phyloP scores from a whole-genome alignment of 352 stramenopile genomes.

The Globisporangium nagaii region DNA sequence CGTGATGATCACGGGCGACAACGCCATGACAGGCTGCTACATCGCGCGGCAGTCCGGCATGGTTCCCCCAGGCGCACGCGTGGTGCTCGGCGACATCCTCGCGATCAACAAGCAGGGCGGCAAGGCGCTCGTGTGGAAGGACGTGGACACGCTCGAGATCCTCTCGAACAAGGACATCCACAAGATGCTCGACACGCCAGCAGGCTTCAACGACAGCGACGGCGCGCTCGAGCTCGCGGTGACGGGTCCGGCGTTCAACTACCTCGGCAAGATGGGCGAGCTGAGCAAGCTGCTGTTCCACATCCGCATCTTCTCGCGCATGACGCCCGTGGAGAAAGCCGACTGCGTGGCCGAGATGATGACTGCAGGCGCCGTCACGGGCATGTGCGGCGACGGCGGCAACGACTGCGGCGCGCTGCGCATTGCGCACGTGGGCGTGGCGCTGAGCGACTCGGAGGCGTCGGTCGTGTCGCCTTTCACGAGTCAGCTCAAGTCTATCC shows the following conservation, averaged over 20 bases:
- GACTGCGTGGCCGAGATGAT: constrained; percentile 37
- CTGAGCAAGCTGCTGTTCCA: constrained; percentile 31
- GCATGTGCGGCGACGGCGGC: constrained; percentile 55
- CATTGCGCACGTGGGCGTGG: constrained; percentile 71
- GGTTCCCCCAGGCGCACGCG: constrained; percentile 17
- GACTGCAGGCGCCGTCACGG: constrained; percentile 30
- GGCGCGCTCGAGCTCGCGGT: constrained; percentile 32
- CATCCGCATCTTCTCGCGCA: constrained; percentile 47
- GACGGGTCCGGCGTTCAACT: constrained; percentile 29
- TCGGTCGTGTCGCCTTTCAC: constrained; percentile 85
- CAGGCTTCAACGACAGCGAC: background rate
- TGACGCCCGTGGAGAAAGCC: constrained; percentile 37
- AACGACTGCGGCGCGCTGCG: constrained; percentile 83
- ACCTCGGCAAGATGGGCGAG: constrained; percentile 20
- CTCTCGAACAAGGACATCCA: constrained; percentile 27
- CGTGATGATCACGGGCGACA: constrained; percentile 84
- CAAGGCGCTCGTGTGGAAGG: constrained; percentile 32
- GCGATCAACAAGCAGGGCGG: constrained; percentile 16
- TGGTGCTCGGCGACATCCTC: constrained; percentile 38
- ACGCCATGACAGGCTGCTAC: constrained; percentile 46
- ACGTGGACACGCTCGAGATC: constrained; percentile 36
- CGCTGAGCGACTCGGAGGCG: constrained; percentile 68
- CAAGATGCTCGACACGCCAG: constrained; percentile 16
- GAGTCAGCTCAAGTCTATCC: constrained; percentile 68
- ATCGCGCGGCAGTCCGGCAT: constrained; percentile 43